phyloP scores from a whole-genome alignment of 805 yeast species.

The Diddensiella santjacobensis region DNA sequence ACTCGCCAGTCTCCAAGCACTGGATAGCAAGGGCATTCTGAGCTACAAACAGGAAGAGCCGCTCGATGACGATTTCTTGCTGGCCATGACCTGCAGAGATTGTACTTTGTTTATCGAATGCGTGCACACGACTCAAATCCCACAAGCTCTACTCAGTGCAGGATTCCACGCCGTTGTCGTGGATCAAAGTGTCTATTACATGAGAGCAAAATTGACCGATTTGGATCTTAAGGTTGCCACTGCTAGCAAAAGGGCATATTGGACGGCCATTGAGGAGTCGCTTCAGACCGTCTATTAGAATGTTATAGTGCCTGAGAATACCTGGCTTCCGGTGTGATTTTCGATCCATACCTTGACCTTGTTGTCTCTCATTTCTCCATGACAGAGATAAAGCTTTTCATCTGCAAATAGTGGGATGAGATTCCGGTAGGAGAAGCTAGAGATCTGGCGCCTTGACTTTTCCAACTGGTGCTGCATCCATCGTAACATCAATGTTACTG shows the following conservation, averaged over 20 bases:
- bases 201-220: slow-evolving; percentile 46
- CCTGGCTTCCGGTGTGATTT: slow-evolving; percentile 20
- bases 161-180: slow-evolving; percentile 12
- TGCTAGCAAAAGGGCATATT: slow-evolving; percentile 40
- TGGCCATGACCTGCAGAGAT: slow-evolving; percentile 56
- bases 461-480: slow-evolving; percentile 39
- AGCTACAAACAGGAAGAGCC: slow-evolving; percentile 24
- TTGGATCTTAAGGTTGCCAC: slow-evolving; percentile 46
- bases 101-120: slow-evolving; percentile 48
- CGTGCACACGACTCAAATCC: slow-evolving; percentile 28
- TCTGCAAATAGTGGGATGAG: slow-evolving; percentile 47
- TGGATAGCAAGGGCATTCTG: slow-evolving; percentile 28
- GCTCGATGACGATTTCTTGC: slow-evolving; percentile 37
- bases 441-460: slow-evolving; percentile 23
- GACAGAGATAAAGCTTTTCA: slow-evolving; percentile 30
- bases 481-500: slow-evolving; percentile 56
- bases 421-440: slow-evolving; percentile 47
- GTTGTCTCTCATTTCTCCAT: slow-evolving; percentile 25
- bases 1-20: slow-evolving; percentile 32
- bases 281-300: slow-evolving; percentile 14
- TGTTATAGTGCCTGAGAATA: slow-evolving; percentile 26
- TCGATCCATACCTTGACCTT: slow-evolving; percentile 31
- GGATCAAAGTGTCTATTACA: slow-evolving; percentile 24
- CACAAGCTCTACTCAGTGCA: slow-evolving; percentile 5
- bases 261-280: slow-evolving; percentile 43